phyloP scores from a whole-genome alignment of 2,329 filamentous ascomycete species.

The Septoria petroselini region DNA sequence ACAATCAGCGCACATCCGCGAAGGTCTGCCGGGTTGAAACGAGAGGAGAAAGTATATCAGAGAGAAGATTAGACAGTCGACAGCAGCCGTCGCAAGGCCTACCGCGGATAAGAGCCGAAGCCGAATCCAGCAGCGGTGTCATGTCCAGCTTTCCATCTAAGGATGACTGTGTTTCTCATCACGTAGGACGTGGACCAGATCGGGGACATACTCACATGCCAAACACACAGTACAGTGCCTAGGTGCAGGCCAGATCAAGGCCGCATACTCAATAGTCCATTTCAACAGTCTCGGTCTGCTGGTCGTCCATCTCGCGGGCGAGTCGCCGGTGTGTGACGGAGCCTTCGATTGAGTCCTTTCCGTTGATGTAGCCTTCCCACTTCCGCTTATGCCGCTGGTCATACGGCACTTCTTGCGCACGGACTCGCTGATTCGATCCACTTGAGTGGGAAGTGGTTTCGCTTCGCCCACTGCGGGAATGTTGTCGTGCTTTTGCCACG shows the following conservation, averaged over 20 bases:
- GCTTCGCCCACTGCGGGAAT: conserved; percentile 25
- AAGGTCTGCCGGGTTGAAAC: no score
- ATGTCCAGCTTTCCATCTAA: conserved; percentile 38
- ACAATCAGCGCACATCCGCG: no score
- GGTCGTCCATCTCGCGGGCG: conserved; percentile 45
- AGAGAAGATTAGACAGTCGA: conserved; percentile 40
- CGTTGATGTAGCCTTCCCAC: conserved; percentile 39
- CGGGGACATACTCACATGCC: not conserved
- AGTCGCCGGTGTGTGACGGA: conserved; percentile 46
- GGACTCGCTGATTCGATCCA: conserved; percentile 16
- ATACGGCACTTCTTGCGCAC: conserved; percentile 32
- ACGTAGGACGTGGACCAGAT: conserved; percentile 15
- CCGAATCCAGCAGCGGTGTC: conserved; percentile 29
- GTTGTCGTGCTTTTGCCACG: conserved; percentile 12
- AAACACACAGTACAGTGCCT: not conserved
- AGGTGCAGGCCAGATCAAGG: no score
- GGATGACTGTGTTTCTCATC: conserved; percentile 41
- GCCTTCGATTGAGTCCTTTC: conserved; percentile 37
- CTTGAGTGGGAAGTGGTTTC: conserved; percentile 21
- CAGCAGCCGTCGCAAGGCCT: conserved; percentile 26
- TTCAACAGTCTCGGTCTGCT: conserved; percentile 40
- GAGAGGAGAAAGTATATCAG: no score
- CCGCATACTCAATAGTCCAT: conserved; percentile 47
- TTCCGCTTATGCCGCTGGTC: conserved; percentile 36
- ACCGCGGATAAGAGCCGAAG: conserved; percentile 31